Base-by-base conservation (phyloP, 1,284 basidiomycete genomes). In the Xerocomus cyaneibrunnescens region DNA sequence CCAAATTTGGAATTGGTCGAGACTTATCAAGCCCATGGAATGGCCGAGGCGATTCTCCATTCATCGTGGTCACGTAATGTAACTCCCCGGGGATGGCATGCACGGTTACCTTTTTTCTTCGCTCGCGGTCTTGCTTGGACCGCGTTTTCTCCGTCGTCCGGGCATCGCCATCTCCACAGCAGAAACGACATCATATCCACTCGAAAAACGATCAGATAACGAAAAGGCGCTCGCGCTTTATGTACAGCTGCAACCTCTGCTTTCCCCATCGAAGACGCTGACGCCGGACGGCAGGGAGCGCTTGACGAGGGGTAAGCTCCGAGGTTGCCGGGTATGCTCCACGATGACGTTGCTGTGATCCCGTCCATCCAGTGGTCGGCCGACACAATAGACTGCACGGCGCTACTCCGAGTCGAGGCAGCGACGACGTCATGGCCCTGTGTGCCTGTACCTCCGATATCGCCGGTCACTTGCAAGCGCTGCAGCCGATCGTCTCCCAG, bases 21-120 rank as follows among this genome's bases (percentile, higher is more conserved):
- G n/a, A n/a, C n/a, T n/a, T n/a, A n/a, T n/a, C n/a, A n/a, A n/a
- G n/a, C n/a, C n/a, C n/a, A n/a, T n/a, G n/a, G n/a, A n/a, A n/a
- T n/a, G n/a, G n/a, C n/a, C n/a, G n/a, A n/a, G n/a, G n/a, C n/a
- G n/a, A n/a, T n/a, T n/a, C n/a, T n/a, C n/a, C n/a, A n/a, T n/a
- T n/a, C n/a, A n/a, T n/a, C n/a, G n/a, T n/a, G n/a, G n/a, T n/a
- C 32, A 27, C 32, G 31, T 50, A 49, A 50, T 50, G 14, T 19
- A 31, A 37, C 35, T 19, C 4, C 4, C 22, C 4, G 9, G 27
- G n/a, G 28, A 37, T 31, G 21, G 32, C 41, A 32, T 34, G 44
- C 27, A 27, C 27, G 10, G 13, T 38, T 25, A 25, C 28, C 22
- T 50, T 39, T 40, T 21, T 34, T n/a, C 8, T 21, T 21, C 40